phyloP scores from a whole-genome alignment of 306 rosid species.

The Quercus rubra region DNA sequence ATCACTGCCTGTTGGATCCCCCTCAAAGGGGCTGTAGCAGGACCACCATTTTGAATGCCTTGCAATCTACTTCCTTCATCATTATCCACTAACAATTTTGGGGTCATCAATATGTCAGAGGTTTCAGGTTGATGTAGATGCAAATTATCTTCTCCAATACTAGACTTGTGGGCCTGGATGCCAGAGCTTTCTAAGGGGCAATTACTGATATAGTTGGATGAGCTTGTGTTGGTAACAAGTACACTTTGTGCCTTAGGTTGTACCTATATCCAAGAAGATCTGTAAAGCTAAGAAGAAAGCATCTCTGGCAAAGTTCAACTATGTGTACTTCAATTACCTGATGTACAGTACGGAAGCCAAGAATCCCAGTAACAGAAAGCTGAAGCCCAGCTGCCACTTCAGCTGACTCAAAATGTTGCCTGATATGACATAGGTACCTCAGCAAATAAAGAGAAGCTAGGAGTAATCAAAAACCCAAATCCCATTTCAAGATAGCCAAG shows the following conservation, averaged over 20 bases:
- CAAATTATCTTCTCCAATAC: conserved; percentile 30
- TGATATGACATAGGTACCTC: conserved; percentile 34
- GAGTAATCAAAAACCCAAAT: conserved; percentile 7
- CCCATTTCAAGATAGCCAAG: conserved; percentile 5
- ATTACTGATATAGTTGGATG: conserved; percentile 24
- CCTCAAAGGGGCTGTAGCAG: conserved; percentile 43
- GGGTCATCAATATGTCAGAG: conserved; percentile 64
- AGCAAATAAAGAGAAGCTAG: conserved; percentile 22
- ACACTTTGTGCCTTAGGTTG: conserved; percentile 96
- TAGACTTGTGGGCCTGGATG: conserved; percentile 30
- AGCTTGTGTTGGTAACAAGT: conserved; percentile 59
- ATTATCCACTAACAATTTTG: conserved; percentile 53
- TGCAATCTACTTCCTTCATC: conserved; percentile 35
- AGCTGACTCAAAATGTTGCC: conserved; percentile 81
- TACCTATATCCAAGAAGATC: conserved; percentile 42
- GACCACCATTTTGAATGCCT: conserved; percentile 41
- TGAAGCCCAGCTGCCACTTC: conserved; percentile 78
- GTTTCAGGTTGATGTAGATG: conserved; percentile 23
- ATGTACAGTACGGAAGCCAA: conserved; percentile 86
- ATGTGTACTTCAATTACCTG: conserved; percentile 51
- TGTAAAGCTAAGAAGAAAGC: conserved; percentile 19
- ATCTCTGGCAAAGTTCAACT: neutral
- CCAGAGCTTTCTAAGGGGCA: conserved; percentile 27
- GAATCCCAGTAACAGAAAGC: conserved; percentile 88
- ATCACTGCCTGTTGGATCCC: conserved; percentile 73